Evolutionary conservation across 768 basidiomycete species (phyloP).

Genomic region (Lactarius sanguifluus): DNA sequence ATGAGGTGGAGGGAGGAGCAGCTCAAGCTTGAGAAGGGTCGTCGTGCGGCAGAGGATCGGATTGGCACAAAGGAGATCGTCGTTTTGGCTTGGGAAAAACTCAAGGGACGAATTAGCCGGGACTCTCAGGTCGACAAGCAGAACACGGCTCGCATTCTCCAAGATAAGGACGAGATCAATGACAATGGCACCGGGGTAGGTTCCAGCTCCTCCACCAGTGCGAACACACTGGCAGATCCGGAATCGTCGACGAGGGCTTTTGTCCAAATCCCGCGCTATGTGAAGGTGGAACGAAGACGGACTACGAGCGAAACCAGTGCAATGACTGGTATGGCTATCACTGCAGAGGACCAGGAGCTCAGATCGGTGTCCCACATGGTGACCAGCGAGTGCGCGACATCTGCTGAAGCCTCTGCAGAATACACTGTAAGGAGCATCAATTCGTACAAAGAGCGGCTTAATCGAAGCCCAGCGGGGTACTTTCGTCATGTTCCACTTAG

Average conservation of each 20-base stretch:
- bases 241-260: not conserved
- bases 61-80: conserved; percentile 9
- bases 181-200: not conserved
- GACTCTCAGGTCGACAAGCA: conserved; percentile 7
- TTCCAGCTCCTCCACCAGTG: not conserved
- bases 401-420: conserved; percentile 18
- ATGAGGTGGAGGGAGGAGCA: conserved; percentile 6
- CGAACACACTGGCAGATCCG: not conserved
- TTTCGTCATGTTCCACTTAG: conserved; percentile 10
- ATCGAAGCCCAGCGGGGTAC: conserved; percentile 19
- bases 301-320: not conserved
- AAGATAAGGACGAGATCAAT: not conserved
- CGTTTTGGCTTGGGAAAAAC: conserved; percentile 12
- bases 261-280: not conserved
- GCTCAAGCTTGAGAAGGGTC: conserved; percentile 2
- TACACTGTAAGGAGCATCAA: conserved; percentile 14
- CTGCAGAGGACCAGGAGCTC: not conserved
- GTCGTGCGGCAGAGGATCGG: not conserved
- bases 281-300: conserved; percentile 3
- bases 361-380: conserved; percentile 3
- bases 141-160: not conserved
- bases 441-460: conserved; percentile 19
- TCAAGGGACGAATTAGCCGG: conserved; percentile 15
- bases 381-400: conserved; percentile 16
- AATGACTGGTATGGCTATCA: not conserved